Evolutionary conservation across 2,329 filamentous ascomycete genomes (phyloP).

Genomic region (Aspergillus arachidicola): DNA sequence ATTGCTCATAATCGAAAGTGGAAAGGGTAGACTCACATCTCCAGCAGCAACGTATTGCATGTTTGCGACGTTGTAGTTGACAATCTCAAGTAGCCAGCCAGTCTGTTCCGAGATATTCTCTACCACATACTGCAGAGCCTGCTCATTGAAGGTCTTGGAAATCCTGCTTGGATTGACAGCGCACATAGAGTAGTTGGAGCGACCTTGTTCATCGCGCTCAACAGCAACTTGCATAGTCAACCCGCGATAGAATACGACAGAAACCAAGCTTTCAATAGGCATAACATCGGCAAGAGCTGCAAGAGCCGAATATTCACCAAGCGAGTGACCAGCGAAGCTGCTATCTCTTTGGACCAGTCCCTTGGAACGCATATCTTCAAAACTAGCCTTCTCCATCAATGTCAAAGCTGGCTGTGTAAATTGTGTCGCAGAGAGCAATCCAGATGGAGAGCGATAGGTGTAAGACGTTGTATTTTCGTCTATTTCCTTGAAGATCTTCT

Average conservation of each 20-base stretch:
- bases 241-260: constrained; percentile 98
- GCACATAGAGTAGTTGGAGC: constrained; percentile 99
- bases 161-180: constrained; percentile 98
- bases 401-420: constrained; percentile 98
- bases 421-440: constrained; percentile 92
- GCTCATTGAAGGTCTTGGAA: constrained; percentile 98
- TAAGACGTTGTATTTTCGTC: constrained; percentile 90
- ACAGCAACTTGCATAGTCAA: constrained; percentile 99
- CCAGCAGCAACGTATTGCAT: constrained; percentile 71
- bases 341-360: constrained; percentile 94
- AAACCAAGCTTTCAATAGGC: constrained; percentile 98
- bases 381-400: constrained; percentile 99
- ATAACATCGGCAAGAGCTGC: constrained; percentile 96
- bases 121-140: constrained; percentile 94
- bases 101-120: constrained; percentile 94
- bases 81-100: constrained; percentile 95
- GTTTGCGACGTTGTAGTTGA: constrained; percentile 84
- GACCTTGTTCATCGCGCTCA: constrained; percentile 87
- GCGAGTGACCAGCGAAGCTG: constrained; percentile 95
- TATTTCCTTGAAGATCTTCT: constrained; percentile 99
- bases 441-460: constrained; percentile 93
- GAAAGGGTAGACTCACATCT: constrained; percentile 51
- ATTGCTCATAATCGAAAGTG: background rate
- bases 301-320: constrained; percentile 96
- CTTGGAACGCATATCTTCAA: constrained; percentile 98